A percentile compares a stretch with the other conserved stretches of the same genome.
phyloP scores from a whole-genome alignment of 805 yeast genomes.

The Kodamaea neixiangensis region DNA sequence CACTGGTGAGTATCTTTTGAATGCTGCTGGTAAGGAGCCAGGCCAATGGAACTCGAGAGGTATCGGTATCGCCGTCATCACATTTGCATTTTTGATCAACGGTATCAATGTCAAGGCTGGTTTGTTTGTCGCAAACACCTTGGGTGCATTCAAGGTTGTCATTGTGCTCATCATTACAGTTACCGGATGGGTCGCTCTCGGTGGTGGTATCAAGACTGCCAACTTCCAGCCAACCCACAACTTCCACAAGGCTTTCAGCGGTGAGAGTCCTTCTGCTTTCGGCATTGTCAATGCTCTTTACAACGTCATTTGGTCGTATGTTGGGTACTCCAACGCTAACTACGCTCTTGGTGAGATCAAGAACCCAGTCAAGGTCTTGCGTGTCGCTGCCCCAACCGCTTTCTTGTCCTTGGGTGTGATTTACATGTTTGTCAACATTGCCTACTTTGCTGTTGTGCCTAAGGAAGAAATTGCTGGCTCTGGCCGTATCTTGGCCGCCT shows the following conservation, averaged over 20 bases:
- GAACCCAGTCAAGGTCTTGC: constrained; percentile 69
- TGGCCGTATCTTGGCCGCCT: constrained; percentile 73
- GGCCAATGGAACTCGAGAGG: constrained; percentile 79
- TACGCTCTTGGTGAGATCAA: constrained; percentile 80
- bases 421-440: constrained; percentile 75
- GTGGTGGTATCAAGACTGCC: constrained; percentile 60
- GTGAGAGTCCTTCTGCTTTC: constrained; percentile 57
- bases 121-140: constrained; percentile 57
- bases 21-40: constrained; percentile 68
- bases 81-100: constrained; percentile 68
- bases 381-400: constrained; percentile 74
- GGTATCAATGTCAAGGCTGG: constrained; percentile 65
- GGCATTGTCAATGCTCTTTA: constrained; percentile 76
- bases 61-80: constrained; percentile 71
- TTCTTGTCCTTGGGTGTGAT: constrained; percentile 59
- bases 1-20: constrained; percentile 74
- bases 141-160: constrained; percentile 75
- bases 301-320: constrained; percentile 82
- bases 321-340: constrained; percentile 82
- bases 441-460: constrained; percentile 82
- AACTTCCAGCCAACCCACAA: constrained; percentile 56
- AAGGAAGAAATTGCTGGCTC: constrained; percentile 58
- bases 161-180: constrained; percentile 68
- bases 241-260: constrained; percentile 58
- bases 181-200: constrained; percentile 83